These are phyloP conservation scores for Conringia planisiliqua DNA, from an alignment of 345 rosid species.

Conservation along the genomic window DNA sequence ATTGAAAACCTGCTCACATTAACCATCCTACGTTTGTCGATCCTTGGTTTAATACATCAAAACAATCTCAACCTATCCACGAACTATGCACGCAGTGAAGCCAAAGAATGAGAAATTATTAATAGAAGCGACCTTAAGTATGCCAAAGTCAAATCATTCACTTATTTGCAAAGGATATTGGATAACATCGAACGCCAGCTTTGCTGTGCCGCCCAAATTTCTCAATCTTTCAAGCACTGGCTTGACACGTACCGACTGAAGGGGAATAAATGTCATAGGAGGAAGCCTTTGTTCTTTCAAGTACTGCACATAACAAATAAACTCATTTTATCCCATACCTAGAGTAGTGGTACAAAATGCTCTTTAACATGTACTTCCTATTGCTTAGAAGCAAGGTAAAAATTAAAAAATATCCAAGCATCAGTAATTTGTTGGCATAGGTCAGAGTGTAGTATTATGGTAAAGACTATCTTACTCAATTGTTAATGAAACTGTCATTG, in stretches of 20 bases:
- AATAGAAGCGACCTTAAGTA: conserved; percentile 6
- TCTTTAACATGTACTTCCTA: not conserved
- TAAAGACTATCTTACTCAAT: not conserved
- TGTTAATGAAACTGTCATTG: not conserved
- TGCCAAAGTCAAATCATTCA: conserved; percentile 14
- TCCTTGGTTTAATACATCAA: conserved; percentile 11
- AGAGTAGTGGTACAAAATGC: not conserved
- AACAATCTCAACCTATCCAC: conserved; percentile 17
- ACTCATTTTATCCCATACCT: conserved; percentile 10
- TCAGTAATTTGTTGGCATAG: conserved; percentile 8
- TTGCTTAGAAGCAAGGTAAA: conserved; percentile 3
- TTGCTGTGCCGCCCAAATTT: conserved; percentile 77
- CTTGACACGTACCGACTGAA: conserved; percentile 93
- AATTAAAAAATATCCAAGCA: conserved; percentile 18
- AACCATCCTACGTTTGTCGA: not conserved
- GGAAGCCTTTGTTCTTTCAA: conserved; percentile 99
- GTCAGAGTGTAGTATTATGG: conserved; percentile 6
- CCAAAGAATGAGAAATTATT: conserved; percentile 1
- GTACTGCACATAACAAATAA: conserved; percentile 57
- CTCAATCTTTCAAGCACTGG: conserved; percentile 78
- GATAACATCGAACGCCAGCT: conserved; percentile 81
- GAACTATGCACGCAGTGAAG: conserved; percentile 12
- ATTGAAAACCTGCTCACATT: not conserved
- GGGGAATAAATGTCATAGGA: conserved; percentile 96
- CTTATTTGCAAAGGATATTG: conserved; percentile 74